A percentile compares a stretch with the other conserved stretches of the same genome.
These are phyloP conservation scores for Dryas integrifolia DNA, from an alignment of 331 rosid species.

Conservation along the genomic window DNA sequence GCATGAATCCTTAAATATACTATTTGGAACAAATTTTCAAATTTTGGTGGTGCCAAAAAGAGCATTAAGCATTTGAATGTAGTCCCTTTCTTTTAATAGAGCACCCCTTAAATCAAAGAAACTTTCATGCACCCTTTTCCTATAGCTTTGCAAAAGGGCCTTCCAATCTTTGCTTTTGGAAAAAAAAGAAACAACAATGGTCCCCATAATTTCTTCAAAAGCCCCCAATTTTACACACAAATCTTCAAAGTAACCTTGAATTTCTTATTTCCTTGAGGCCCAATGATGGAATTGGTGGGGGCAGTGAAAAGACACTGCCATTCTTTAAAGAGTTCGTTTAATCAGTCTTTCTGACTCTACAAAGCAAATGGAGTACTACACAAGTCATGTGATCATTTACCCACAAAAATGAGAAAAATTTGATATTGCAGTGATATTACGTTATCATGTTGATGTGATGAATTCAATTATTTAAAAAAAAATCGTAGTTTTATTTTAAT, in stretches of 20 bases:
- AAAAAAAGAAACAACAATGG: not conserved
- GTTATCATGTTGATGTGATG: no score
- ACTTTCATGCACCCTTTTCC: not conserved
- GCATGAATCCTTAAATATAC: conserved; percentile 23
- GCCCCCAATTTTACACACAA: not conserved
- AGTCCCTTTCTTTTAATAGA: not conserved
- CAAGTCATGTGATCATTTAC: not conserved
- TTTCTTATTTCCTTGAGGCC: not conserved
- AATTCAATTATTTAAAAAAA: no score
- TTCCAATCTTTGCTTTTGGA: conserved; percentile 7
- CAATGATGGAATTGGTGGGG: conserved; percentile 20
- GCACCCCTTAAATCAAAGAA: not conserved
- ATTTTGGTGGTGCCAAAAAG: conserved; percentile 61
- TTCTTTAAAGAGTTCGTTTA: not conserved
- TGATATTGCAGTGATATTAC: no score
- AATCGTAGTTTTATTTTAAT: no score
- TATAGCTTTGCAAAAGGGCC: conserved; percentile 2
- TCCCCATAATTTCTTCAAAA: conserved; percentile 24
- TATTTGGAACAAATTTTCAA: conserved; percentile 25
- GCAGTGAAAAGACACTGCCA: not conserved
- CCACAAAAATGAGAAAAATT: not conserved
- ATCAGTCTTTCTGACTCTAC: not conserved
- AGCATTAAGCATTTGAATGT: conserved; percentile 9
- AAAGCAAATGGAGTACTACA: not conserved
- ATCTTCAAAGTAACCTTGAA: not conserved